phyloP scores from a whole-genome alignment of 2,329 filamentous ascomycete genomes.

The Aspergillus nomiae region DNA sequence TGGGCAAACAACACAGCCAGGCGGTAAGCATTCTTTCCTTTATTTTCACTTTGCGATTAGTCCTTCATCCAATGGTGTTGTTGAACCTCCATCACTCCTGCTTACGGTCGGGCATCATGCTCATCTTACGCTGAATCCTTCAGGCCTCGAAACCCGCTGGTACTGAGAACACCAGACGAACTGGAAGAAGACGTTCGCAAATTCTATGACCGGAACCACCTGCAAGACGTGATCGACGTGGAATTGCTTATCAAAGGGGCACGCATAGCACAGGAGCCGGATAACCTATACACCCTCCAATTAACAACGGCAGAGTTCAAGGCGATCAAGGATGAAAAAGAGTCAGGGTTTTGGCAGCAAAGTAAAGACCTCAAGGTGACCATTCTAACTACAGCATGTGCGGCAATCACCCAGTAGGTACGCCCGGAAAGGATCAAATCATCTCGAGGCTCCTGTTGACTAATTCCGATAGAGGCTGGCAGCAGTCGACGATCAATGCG shows the following conservation, averaged over 20 bases:
- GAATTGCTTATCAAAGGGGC: conserved; percentile 14
- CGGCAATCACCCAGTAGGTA: conserved; percentile 27
- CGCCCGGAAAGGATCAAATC: background rate
- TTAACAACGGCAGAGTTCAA: conserved; percentile 6
- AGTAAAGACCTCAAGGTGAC: conserved; percentile 22
- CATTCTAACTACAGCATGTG: conserved; percentile 25
- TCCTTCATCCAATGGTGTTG: background rate
- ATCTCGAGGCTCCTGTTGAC: background rate
- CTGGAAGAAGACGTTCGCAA: conserved; percentile 9
- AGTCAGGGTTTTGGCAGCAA: conserved; percentile 11
- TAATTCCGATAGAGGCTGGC: conserved; percentile 22
- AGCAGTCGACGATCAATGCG: conserved; percentile 27
- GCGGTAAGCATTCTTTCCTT: background rate
- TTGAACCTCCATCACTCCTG: background rate
- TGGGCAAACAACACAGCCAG: background rate
- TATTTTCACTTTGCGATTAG: background rate
- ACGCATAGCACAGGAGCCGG: conserved; percentile 8
- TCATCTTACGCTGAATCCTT: background rate
- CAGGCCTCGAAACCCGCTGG: conserved; percentile 9
- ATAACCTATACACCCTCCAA: background rate
- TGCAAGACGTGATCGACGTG: conserved; percentile 11
- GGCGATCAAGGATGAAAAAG: background rate
- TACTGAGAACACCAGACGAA: conserved; percentile 6
- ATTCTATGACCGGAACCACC: conserved; percentile 5
- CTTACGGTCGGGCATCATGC: background rate